Evolutionary conservation across 2,329 filamentous ascomycete genomes (phyloP), one percentile per base, ranked within the genome.

Genomic region (Lachnellula willkommii): DNA sequence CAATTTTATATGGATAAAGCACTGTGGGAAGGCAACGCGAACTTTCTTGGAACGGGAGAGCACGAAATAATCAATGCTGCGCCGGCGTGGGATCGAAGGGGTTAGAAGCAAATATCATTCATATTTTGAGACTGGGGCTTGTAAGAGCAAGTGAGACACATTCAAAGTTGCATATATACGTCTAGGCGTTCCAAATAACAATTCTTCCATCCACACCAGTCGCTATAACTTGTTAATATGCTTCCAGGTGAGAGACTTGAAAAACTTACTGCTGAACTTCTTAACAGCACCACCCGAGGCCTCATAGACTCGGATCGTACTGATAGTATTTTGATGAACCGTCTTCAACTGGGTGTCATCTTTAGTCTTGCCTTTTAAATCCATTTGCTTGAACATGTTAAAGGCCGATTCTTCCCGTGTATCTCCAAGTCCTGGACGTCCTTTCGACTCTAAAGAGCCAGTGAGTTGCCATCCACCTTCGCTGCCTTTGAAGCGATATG

Each of bases 381-480:
- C 94, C 94, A 99, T 97, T 77, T 96, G 92, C 68, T 85, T 84
- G 77, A 99, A 99, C 90, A 97, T 96, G 74, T 97, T 96, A 71
- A 96, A 77, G 24, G 94, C 94, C 62, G 89, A 94, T 72, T 97
- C 94, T 74, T 97, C 94, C 35, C 88, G 81, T 54, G 83, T 81
- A 56, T 80, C 84, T 2, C 73, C 75, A 43, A 59, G 40, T 49
- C 66, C 66, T 47, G 68, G 54, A 53, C 64, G 53, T 49, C 67
- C 60, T 60, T 82, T 79, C 74, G 92, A 91, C 75, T 96, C 92
- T 59, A 97, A 76, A 4, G 89, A 87, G 35, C 91, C 92, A 37
- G 81, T 82, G 39, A 96, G 77, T 68, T 90, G 82, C 94, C 94
- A 99, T 45, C 93, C 92, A 36, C 76, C 75, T 64, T 88, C 84